Evolutionary conservation across 495 filamentous ascomycete species (phyloP).

Genomic region (Trypethelium eluteriae): DNA sequence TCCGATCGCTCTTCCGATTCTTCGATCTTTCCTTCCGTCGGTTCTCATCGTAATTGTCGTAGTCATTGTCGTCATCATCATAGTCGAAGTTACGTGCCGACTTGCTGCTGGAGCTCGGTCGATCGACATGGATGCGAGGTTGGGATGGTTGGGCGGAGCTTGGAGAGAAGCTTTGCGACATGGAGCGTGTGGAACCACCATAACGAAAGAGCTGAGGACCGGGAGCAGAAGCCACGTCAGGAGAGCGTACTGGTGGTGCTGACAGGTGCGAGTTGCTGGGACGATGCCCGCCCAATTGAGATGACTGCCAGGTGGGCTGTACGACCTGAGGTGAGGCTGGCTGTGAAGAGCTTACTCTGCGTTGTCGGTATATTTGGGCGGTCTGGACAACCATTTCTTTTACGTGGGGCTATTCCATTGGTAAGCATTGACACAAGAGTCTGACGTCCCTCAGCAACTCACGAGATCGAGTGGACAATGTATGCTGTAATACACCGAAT

Average conservation of each 20-base stretch:
- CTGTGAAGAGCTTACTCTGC: not conserved
- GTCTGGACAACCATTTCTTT: not conserved
- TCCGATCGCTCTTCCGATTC: not conserved
- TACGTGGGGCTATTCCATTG: not conserved
- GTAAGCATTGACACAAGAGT: not conserved
- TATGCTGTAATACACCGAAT: not conserved
- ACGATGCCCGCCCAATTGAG: not conserved
- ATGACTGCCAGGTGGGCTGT: not conserved
- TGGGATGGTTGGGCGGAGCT: not conserved
- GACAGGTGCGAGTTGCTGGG: not conserved
- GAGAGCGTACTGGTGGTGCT: not conserved
- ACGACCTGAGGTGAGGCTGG: not conserved
- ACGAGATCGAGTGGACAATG: not conserved
- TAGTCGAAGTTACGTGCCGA: not conserved
- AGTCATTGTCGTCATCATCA: not conserved
- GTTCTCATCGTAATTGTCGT: not conserved
- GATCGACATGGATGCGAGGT: not conserved
- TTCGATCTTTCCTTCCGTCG: not conserved
- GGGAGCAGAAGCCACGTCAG: not conserved
- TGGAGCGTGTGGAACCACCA: not conserved
- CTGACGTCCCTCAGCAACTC: not conserved
- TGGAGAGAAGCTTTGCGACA: not conserved
- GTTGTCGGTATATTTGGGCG: conserved; percentile 4
- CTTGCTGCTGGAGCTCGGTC: not conserved
- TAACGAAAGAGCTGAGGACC: conserved; percentile 4